Evolutionary conservation across 306 rosid species (phyloP).

Genomic region (Acacia crassicarpa): DNA sequence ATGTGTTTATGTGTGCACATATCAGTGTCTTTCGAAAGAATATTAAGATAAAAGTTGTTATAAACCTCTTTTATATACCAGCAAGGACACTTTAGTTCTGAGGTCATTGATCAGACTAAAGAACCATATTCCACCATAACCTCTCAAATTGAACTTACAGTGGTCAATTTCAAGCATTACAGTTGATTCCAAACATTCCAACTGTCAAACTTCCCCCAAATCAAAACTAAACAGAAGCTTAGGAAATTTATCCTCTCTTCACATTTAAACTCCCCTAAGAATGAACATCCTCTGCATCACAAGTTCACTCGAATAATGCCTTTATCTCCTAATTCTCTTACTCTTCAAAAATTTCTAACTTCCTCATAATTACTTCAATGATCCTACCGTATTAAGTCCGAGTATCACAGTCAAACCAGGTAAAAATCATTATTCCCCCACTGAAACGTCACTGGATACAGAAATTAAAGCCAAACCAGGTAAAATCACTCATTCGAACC

Average conservation of each 20-base stretch:
- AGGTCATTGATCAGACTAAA: background rate
- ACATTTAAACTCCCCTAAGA: background rate
- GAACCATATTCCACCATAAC: background rate
- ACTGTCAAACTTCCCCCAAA: background rate
- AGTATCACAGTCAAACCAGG: background rate
- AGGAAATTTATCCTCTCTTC: background rate
- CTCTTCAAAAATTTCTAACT: background rate
- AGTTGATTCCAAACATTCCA: background rate
- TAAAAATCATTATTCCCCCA: background rate
- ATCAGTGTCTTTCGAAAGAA: background rate
- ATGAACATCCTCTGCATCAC: background rate
- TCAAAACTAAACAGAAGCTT: background rate
- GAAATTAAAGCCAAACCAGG: background rate
- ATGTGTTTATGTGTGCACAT: background rate
- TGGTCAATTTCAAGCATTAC: background rate
- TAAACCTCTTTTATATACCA: background rate
- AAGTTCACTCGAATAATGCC: background rate
- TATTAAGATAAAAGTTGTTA: background rate
- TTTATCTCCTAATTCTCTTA: background rate
- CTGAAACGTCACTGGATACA: background rate
- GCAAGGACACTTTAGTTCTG: background rate
- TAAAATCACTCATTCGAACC: background rate
- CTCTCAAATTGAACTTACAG: background rate
- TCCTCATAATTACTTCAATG: background rate
- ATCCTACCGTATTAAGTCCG: background rate